Conservation (phyloP, 768 basidiomycete species). For the Stropharia rugosoannulata region DNA sequence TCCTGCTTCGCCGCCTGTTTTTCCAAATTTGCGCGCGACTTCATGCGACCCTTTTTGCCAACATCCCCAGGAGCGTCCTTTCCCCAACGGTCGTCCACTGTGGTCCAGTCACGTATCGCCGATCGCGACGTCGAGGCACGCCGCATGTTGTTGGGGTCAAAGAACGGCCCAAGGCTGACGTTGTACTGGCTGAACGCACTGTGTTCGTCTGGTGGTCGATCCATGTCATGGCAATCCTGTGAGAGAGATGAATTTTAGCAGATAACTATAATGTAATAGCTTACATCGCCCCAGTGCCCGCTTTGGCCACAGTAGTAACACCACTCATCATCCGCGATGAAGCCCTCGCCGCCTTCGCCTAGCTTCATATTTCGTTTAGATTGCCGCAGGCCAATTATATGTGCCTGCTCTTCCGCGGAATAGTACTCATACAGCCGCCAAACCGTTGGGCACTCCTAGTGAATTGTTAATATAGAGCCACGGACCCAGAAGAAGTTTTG, state of each 20-base stretch:
- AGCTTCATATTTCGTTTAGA: conserved; percentile 47
- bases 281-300: conserved; percentile 81
- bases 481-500: conserved; percentile 17
- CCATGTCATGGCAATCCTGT: conserved; percentile 60
- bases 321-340: conserved; percentile 72
- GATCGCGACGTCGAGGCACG: conserved; percentile 23
- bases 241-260: not conserved
- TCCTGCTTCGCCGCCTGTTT: conserved; percentile 38
- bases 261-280: conserved; percentile 22
- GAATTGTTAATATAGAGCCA: not conserved
- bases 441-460: conserved; percentile 78
- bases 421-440: conserved; percentile 83
- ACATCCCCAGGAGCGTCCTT: conserved; percentile 54
- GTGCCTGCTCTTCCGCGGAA: conserved; percentile 46
- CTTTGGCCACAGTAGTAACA: conserved; percentile 77
- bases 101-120: conserved; percentile 45
- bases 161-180: conserved; percentile 65
- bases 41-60: conserved; percentile 62
- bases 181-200: conserved; percentile 73
- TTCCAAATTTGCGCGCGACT: conserved; percentile 55
- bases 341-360: conserved; percentile 77
- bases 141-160: conserved; percentile 36
- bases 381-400: conserved; percentile 45
- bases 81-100: conserved; percentile 41
- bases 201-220: conserved; percentile 43